These are phyloP conservation scores for Aspergillus nidulans DNA, from an alignment of 495 filamentous ascomycete species.

Conservation along the genomic window DNA sequence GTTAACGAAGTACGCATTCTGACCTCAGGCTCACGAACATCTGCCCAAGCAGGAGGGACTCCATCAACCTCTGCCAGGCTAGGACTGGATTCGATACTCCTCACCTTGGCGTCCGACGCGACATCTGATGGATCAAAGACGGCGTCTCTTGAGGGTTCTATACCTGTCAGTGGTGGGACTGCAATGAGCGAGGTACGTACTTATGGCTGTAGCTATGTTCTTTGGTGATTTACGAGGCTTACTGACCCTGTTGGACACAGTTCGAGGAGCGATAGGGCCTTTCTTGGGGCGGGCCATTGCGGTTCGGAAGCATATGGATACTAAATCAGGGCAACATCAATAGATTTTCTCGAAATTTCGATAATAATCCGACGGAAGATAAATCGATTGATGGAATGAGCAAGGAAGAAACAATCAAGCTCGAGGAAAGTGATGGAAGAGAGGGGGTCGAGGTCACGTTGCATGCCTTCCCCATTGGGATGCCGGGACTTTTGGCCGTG, in stretches of 20 bases:
- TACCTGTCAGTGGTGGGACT: background rate
- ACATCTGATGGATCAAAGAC: background rate
- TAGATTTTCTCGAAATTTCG: background rate
- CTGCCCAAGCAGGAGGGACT: conserved; percentile 53
- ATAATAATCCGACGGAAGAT: background rate
- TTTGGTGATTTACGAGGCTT: background rate
- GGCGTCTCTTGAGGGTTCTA: background rate
- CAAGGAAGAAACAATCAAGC: background rate
- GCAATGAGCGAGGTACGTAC: background rate
- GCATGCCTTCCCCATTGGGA: background rate
- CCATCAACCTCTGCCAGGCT: conserved; percentile 24
- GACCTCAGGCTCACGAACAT: conserved; percentile 26
- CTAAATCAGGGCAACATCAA: background rate
- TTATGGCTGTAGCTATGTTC: background rate
- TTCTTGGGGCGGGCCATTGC: background rate
- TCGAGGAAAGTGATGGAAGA: too few relatives aligned
- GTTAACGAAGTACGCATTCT: conserved; percentile 4
- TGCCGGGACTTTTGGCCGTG: background rate
- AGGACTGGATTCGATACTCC: background rate
- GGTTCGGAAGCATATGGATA: background rate
- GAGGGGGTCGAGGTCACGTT: background rate
- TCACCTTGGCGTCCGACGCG: background rate
- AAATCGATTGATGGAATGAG: background rate
- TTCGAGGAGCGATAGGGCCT: background rate
- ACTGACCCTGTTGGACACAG: background rate